Percentiles rank a stretch among this genome's conserved stretches.
phyloP scores from a whole-genome alignment of 2,329 filamentous ascomycete species.

The Aspergillus transmontanensis region DNA sequence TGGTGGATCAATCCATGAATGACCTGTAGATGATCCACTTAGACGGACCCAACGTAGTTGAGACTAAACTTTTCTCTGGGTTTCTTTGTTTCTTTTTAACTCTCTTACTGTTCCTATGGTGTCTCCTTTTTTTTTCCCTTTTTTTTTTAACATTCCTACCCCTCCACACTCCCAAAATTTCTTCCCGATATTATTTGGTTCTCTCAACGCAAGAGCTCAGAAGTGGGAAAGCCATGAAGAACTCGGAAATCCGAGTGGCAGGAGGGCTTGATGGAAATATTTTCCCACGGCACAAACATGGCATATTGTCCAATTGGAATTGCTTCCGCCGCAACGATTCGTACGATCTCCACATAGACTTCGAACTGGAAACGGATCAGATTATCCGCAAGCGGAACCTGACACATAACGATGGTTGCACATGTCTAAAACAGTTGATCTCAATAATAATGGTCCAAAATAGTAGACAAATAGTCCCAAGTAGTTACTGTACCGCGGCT shows the following conservation, averaged over 20 bases:
- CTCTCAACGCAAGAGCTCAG: neutral
- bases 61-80: neutral
- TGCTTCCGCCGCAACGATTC: neutral
- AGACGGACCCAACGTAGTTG: neutral
- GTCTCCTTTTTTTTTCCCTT: neutral
- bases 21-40: slow-evolving; percentile 4
- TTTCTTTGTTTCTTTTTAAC: neutral
- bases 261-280: neutral
- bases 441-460: neutral
- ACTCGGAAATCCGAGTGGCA: neutral
- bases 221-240: too few relatives aligned
- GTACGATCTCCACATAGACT: neutral
- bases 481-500: too few relatives aligned
- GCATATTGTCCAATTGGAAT: neutral
- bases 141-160: neutral
- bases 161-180: too few relatives aligned
- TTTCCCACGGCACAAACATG: neutral
- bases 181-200: neutral
- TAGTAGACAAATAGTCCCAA: neutral
- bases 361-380: neutral
- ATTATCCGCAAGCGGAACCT: neutral
- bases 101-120: too few relatives aligned
- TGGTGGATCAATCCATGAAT: slow-evolving; percentile 1
- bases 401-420: neutral
- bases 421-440: neutral